Evolutionary conservation across 495 filamentous ascomycete species (phyloP).

Genomic region (Rusavskia elegans): DNA sequence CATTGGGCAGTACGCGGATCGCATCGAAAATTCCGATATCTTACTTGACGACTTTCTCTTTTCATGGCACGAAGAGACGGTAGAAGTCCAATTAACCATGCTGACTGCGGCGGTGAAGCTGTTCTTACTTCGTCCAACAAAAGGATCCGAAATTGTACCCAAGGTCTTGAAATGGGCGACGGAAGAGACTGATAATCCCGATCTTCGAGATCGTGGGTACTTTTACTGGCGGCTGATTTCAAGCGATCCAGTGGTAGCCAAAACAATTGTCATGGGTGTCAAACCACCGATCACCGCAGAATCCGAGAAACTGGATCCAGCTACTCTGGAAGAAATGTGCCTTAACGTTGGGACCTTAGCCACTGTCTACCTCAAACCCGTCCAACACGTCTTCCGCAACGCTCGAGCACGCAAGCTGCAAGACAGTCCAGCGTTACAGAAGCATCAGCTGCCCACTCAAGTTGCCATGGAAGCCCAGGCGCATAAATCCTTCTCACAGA

Average conservation of each 20-base stretch:
- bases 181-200: constrained; percentile 95
- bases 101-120: constrained; percentile 95
- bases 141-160: constrained; percentile 84
- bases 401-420: constrained; percentile 63
- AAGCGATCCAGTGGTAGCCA: constrained; percentile 78
- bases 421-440: constrained; percentile 75
- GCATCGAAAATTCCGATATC: constrained; percentile 90
- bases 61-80: constrained; percentile 81
- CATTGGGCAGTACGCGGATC: constrained; percentile 92
- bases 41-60: constrained; percentile 90
- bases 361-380: constrained; percentile 94
- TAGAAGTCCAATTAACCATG: constrained; percentile 88
- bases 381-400: constrained; percentile 91
- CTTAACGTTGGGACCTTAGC: constrained; percentile 90
- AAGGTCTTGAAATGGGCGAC: constrained; percentile 98
- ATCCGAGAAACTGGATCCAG: constrained; percentile 82
- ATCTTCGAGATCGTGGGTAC: constrained; percentile 87
- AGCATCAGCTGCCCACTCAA: constrained; percentile 35
- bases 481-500: constrained; percentile 16
- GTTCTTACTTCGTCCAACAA: constrained; percentile 93
- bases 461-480: constrained; percentile 33
- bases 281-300: constrained; percentile 96
- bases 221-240: constrained; percentile 99
- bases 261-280: constrained; percentile 85
- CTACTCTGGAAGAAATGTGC: constrained; percentile 91